Percentiles rank a stretch among this genome's conserved stretches.
phyloP scores from a whole-genome alignment of 352 stramenopile genomes.

The Globisporangium spinosum region DNA sequence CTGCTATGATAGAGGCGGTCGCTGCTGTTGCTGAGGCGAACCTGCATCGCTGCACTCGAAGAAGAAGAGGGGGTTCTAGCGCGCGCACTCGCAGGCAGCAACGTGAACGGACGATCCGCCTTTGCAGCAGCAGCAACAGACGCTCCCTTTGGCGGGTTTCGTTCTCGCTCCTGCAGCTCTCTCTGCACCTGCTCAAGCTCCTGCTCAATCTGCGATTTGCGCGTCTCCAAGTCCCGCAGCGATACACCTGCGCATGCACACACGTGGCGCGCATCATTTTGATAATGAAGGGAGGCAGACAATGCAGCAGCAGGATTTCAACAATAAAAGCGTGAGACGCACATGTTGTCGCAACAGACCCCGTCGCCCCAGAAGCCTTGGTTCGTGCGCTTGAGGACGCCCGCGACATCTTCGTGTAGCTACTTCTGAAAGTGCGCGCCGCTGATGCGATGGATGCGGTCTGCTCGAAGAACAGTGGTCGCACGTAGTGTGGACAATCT shows the following conservation, averaged over 20 bases:
- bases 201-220: conserved; percentile 47
- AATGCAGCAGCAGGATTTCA: neutral
- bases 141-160: neutral
- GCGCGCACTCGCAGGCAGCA: conserved; percentile 15
- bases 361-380: neutral
- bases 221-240: conserved; percentile 47
- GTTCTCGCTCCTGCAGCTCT: conserved; percentile 17
- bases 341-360: conserved; percentile 42
- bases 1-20: neutral
- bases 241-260: conserved; percentile 29
- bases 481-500: neutral
- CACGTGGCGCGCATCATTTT: neutral
- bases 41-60: neutral
- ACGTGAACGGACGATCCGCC: conserved; percentile 14
- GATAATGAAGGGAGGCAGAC: neutral
- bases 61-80: neutral
- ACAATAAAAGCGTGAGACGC: conserved; percentile 5
- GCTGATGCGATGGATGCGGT: conserved; percentile 23
- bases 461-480: conserved; percentile 11
- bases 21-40: neutral
- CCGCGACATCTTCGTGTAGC: conserved; percentile 1
- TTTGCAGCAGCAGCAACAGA: neutral
- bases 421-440: conserved; percentile 8
- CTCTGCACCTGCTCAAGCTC: conserved; percentile 22
- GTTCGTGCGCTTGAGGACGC: neutral